Evolutionary conservation across 345 rosid genomes (phyloP), one percentile per base, ranked within the genome.

Genomic region (Nasturtium officinale): DNA sequence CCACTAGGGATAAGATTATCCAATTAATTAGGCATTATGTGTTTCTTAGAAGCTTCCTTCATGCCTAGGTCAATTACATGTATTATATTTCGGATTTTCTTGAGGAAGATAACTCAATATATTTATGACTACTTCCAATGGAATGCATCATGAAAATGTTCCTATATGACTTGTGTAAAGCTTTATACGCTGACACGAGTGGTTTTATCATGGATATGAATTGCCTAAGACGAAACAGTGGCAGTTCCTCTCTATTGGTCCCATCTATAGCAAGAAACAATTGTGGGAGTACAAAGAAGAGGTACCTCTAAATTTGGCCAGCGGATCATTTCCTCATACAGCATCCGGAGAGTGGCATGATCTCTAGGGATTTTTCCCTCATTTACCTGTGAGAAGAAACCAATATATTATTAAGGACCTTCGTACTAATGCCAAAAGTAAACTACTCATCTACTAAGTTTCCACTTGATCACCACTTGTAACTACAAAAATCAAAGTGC

Each of bases 291-390:
- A 25, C 13, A 35, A 29, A 37, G 23, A 71, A 37, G 46, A 63
- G 15, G 61, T 59, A 94, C 97, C 96, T 91, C 97, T 73, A 91
- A 71, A 70, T 94, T 94, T 58, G 99, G 99, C 99, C 99, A 94
- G 45, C 82, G 84, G 23, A 42, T 38, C 91, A 94, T 86, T 81
- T 94, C 97, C 81, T 89, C 91, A 20, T 95, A 87, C 59, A 94
- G 83, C 87, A 89, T 81, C 62, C 54, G 82, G 50, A 94, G 85
- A 38, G 97, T 96, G 4, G 72, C 66, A 33, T 90, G 89, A 76
- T 89, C 76, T 82, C 71, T 81, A 29, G 97, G 98, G 42, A 89
- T 77, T 77, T 91, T 91, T 33, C 96, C 98, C 68, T 88, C 85
- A 78, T 89, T 87, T 40, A 89, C 96, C 97, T 91, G 72, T 68